Conservation (phyloP, 2,329 filamentous ascomycete species). For the Aspergillus tubingensis region DNA sequence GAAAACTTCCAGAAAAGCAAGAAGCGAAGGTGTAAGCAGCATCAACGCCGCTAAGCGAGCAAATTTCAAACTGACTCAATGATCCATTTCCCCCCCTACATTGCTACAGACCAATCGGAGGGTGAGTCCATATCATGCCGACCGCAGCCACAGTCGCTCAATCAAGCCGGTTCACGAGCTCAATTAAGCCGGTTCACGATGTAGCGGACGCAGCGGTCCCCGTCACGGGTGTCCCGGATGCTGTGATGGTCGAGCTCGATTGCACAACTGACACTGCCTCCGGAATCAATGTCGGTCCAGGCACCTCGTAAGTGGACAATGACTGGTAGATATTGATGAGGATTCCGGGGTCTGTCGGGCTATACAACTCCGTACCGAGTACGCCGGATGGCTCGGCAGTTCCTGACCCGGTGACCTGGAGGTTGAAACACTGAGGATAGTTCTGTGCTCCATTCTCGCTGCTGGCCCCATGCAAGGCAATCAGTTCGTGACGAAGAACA, state of each 20-base stretch:
- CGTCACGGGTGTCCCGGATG: slow-evolving; percentile 15
- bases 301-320: slow-evolving; percentile 18
- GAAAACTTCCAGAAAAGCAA: neutral
- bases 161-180: neutral
- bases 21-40: neutral
- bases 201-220: neutral
- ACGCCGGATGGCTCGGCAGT: slow-evolving; percentile 48
- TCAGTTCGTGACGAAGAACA: slow-evolving; percentile 55
- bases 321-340: slow-evolving; percentile 56
- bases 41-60: neutral
- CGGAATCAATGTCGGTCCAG: slow-evolving; percentile 19
- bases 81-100: neutral
- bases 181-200: neutral
- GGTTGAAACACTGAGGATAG: slow-evolving; percentile 59
- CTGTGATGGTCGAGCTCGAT: slow-evolving; percentile 19
- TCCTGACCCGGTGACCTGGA: slow-evolving; percentile 57
- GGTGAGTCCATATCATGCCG: neutral
- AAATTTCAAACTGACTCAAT: neutral
- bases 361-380: slow-evolving; percentile 57
- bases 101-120: neutral
- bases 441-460: slow-evolving; percentile 49
- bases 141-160: neutral
- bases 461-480: slow-evolving; percentile 50
- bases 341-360: slow-evolving; percentile 57
- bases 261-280: slow-evolving; percentile 17